Conservation (phyloP, 768 basidiomycete genomes). For the Russula ochroleuca region DNA sequence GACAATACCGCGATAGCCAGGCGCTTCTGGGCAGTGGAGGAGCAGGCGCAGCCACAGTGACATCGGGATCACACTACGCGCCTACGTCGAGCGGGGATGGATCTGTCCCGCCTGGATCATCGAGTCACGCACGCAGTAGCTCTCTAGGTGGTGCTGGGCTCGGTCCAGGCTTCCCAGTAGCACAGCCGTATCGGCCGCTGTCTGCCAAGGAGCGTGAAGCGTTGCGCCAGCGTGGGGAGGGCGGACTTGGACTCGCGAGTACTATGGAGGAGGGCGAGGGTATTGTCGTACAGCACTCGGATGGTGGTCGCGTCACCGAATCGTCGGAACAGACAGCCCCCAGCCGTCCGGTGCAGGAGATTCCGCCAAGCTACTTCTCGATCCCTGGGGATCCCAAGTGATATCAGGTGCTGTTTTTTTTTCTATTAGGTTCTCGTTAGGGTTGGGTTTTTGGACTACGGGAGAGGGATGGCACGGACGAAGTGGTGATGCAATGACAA, state of each 20-base stretch:
- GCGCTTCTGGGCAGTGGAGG: slow-evolving; percentile 30
- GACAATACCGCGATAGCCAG: slow-evolving; percentile 29
- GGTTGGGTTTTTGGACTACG: background rate
- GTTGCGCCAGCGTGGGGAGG: slow-evolving; percentile 21
- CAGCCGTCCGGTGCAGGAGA: slow-evolving; percentile 27
- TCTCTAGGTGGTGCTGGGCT: background rate
- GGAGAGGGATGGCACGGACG: too few relatives aligned
- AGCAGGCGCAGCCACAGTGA: slow-evolving; percentile 12
- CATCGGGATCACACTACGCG: slow-evolving; percentile 28
- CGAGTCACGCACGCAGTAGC: background rate
- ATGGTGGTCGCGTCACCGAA: slow-evolving; percentile 29
- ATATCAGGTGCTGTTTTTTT: background rate
- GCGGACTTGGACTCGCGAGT: slow-evolving; percentile 30
- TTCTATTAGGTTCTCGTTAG: background rate
- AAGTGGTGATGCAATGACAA: background rate
- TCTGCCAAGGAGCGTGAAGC: slow-evolving; percentile 34
- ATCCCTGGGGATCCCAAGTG: background rate
- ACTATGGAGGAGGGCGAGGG: slow-evolving; percentile 18
- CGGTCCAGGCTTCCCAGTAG: background rate
- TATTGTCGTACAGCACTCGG: slow-evolving; percentile 32
- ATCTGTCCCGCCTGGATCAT: background rate
- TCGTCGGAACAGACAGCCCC: slow-evolving; percentile 2
- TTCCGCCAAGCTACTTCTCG: slow-evolving; percentile 21
- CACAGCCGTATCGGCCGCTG: slow-evolving; percentile 23
- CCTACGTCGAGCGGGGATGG: slow-evolving; percentile 16